Evolutionary conservation across 2,329 filamentous ascomycete genomes (phyloP).

Genomic region (Tolypocladium ovalisporum): DNA sequence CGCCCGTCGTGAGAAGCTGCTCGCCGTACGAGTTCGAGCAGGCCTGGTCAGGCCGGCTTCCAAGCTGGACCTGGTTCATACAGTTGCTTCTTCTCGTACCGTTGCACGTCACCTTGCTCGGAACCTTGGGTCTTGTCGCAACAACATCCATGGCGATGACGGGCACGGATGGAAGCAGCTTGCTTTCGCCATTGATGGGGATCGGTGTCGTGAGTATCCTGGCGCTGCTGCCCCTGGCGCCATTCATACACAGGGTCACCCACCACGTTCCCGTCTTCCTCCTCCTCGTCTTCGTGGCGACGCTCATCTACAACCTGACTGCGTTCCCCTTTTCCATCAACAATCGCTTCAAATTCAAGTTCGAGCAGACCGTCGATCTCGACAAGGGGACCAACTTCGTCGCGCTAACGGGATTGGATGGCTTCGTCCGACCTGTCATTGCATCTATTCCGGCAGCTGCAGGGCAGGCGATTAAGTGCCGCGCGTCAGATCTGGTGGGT

Average conservation of each 20-base stretch:
- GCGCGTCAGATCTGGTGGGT: conserved; percentile 23
- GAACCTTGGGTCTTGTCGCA: conserved; percentile 63
- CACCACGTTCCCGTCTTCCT: conserved; percentile 73
- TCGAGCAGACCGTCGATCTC: conserved; percentile 71
- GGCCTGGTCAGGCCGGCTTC: conserved; percentile 69
- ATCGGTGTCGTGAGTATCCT: conserved; percentile 59
- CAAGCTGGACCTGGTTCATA: conserved; percentile 76
- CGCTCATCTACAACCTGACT: conserved; percentile 73
- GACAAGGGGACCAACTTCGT: conserved; percentile 61
- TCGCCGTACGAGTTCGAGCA: conserved; percentile 62
- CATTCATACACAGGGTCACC: conserved; percentile 79
- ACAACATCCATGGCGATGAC: conserved; percentile 70
- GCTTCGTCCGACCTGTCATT: conserved; percentile 58
- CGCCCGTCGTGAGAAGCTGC: conserved; percentile 12
- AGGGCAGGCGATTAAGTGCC: conserved; percentile 48
- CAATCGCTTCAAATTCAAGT: conserved; percentile 77
- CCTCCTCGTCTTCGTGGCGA: conserved; percentile 60
- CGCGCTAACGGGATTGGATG: conserved; percentile 55
- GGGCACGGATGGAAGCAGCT: conserved; percentile 67
- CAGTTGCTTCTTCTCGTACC: conserved; percentile 76
- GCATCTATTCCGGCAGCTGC: conserved; percentile 58
- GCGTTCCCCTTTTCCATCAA: conserved; percentile 80
- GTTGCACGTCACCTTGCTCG: conserved; percentile 64
- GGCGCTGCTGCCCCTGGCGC: conserved; percentile 63
- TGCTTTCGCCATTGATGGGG: conserved; percentile 60